Percentiles rank a stretch among this genome's conserved stretches.
These are phyloP conservation scores for Leccinum angustisporum DNA, from an alignment of 1,284 basidiomycete species.

Conservation along the genomic window DNA sequence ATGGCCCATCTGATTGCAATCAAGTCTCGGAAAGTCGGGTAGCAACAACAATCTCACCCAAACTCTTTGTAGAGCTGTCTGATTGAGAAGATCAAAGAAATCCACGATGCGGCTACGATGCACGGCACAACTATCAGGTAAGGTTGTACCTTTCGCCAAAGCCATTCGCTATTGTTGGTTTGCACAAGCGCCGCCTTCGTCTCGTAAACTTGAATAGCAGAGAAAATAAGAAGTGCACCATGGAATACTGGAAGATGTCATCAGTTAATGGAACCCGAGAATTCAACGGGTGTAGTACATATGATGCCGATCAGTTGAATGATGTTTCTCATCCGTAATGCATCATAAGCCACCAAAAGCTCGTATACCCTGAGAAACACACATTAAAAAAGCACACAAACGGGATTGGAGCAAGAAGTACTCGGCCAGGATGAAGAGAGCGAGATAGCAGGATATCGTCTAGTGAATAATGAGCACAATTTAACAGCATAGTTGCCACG, in stretches of 20 bases:
- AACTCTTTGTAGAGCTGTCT: slow-evolving; percentile 59
- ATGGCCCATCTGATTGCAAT: slow-evolving; percentile 67
- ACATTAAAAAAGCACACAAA: background rate
- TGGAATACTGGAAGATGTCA: slow-evolving; percentile 61
- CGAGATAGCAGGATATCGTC: slow-evolving; percentile 83
- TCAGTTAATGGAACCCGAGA: slow-evolving; percentile 14
- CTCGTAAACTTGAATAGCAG: slow-evolving; percentile 73
- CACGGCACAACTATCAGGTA: slow-evolving; percentile 57
- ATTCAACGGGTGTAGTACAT: slow-evolving; percentile 40
- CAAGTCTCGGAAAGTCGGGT: background rate
- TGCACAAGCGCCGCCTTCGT: slow-evolving; percentile 56
- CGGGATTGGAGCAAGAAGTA: slow-evolving; percentile 33
- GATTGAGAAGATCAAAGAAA: slow-evolving; percentile 52
- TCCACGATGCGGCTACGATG: slow-evolving; percentile 51
- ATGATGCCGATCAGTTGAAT: slow-evolving; percentile 76
- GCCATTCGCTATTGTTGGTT: slow-evolving; percentile 7
- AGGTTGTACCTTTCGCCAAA: slow-evolving; percentile 47
- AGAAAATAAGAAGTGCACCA: slow-evolving; percentile 65
- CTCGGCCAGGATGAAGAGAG: slow-evolving; percentile 78
- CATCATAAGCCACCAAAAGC: slow-evolving; percentile 71
- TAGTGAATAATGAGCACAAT: slow-evolving; percentile 29
- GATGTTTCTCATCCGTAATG: slow-evolving; percentile 71
- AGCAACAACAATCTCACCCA: slow-evolving; percentile 44
- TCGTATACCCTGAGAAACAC: slow-evolving; percentile 60
- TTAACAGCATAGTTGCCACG: slow-evolving; percentile 10